Conservation (phyloP, 2,329 filamentous ascomycete genomes). For the Capronia epimyces region DNA sequence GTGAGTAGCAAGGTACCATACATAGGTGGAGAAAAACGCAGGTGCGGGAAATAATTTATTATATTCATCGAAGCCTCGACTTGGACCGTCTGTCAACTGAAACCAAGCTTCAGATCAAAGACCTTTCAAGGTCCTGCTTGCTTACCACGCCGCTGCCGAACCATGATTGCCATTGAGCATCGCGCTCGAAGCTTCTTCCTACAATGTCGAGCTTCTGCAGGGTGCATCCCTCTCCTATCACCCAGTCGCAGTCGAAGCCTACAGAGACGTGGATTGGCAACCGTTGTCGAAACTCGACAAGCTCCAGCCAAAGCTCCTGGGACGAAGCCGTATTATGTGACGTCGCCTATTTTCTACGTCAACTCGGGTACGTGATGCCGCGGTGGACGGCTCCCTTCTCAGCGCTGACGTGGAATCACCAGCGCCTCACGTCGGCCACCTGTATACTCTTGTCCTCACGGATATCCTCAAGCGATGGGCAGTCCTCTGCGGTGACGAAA, state of each 20-base stretch:
- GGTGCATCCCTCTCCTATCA: neutral
- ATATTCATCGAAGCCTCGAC: too few relatives aligned
- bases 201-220: constrained; percentile 21
- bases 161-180: constrained; percentile 19
- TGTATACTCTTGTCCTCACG: constrained; percentile 86
- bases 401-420: constrained; percentile 7
- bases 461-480: constrained; percentile 94
- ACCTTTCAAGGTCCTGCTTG: too few relatives aligned
- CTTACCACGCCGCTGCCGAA: neutral
- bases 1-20: too few relatives aligned
- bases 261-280: constrained; percentile 12
- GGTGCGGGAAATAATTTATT: too few relatives aligned
- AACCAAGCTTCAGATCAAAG: too few relatives aligned
- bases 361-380: constrained; percentile 65
- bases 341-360: constrained; percentile 97
- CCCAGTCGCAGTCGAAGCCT: neutral
- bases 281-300: constrained; percentile 4
- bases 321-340: constrained; percentile 84
- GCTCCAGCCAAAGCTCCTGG: neutral
- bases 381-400: neutral
- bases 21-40: too few relatives aligned
- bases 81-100: too few relatives aligned
- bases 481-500: constrained; percentile 59
- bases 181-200: constrained; percentile 23
- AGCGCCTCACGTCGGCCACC: constrained; percentile 91